Percentiles rank a stretch among this genome's conserved stretches.
phyloP scores from a whole-genome alignment of 345 rosid species.

The Lumnitzera littorea region DNA sequence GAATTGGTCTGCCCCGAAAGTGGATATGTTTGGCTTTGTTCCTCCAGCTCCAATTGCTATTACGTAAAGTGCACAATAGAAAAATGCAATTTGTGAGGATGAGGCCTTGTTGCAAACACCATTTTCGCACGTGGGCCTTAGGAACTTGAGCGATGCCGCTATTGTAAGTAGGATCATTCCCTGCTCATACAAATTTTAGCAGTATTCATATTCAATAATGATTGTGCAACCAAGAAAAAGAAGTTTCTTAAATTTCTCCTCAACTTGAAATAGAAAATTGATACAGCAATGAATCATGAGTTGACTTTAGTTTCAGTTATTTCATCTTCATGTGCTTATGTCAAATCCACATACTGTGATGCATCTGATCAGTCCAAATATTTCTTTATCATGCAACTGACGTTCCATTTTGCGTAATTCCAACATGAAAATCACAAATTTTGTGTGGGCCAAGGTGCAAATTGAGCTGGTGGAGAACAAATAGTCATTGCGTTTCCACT shows the following conservation, averaged over 20 bases:
- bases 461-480: conserved; percentile 16
- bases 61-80: conserved; percentile 67
- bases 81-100: conserved; percentile 49
- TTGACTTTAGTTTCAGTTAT: too few relatives aligned
- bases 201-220: neutral
- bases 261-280: too few relatives aligned
- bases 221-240: neutral
- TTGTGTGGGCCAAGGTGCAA: conserved; percentile 15
- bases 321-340: too few relatives aligned
- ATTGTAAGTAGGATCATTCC: conserved; percentile 80
- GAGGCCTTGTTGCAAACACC: conserved; percentile 77
- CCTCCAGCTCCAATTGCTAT: conserved; percentile 87
- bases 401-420: too few relatives aligned
- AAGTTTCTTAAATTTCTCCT: neutral
- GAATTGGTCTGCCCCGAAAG: conserved; percentile 96
- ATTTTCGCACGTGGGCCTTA: conserved; percentile 53
- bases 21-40: conserved; percentile 88
- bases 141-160: conserved; percentile 58
- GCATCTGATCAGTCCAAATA: too few relatives aligned
- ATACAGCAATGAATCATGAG: neutral
- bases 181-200: conserved; percentile 21
- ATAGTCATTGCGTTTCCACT: conserved; percentile 2
- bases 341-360: too few relatives aligned
- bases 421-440: neutral
- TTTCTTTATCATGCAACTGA: too few relatives aligned